Percentiles rank a stretch among this genome's conserved stretches.
Conservation (phyloP, 768 basidiomycete species). For the Pluteus cervinus region DNA sequence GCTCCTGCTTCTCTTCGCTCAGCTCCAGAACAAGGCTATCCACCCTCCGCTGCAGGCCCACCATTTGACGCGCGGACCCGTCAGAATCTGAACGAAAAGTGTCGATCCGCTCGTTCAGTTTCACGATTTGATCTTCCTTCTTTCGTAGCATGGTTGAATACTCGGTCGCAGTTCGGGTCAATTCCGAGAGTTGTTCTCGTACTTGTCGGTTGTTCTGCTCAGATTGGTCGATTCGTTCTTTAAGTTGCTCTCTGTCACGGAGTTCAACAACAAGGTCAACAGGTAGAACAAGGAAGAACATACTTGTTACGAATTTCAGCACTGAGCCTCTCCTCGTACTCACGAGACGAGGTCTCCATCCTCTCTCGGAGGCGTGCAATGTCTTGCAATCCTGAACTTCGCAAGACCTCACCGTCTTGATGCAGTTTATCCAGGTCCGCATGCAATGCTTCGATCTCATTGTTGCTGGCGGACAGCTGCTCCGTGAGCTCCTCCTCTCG, state of each 20-base stretch:
- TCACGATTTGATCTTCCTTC: slow-evolving; percentile 67
- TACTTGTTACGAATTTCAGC: slow-evolving; percentile 67
- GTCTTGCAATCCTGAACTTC: slow-evolving; percentile 63
- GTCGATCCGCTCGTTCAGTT: slow-evolving; percentile 48
- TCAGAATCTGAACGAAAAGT: slow-evolving; percentile 49
- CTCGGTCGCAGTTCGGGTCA: slow-evolving; percentile 72
- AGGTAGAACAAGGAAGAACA: slow-evolving; percentile 19
- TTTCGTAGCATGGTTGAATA: slow-evolving; percentile 70
- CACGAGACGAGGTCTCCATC: slow-evolving; percentile 54
- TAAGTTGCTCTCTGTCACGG: slow-evolving; percentile 53
- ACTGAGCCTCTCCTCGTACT: slow-evolving; percentile 68
- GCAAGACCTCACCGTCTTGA: slow-evolving; percentile 63
- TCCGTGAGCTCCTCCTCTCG: slow-evolving; percentile 61
- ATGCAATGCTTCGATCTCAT: slow-evolving; percentile 52
- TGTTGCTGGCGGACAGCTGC: slow-evolving; percentile 51
- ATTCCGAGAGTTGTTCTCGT: slow-evolving; percentile 72
- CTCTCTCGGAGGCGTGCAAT: slow-evolving; percentile 68
- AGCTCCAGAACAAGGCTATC: slow-evolving; percentile 61
- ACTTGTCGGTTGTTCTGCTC: slow-evolving; percentile 66
- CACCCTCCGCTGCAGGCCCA: slow-evolving; percentile 65
- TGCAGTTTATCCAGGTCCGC: slow-evolving; percentile 56
- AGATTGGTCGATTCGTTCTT: slow-evolving; percentile 50
- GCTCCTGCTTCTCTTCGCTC: slow-evolving; percentile 50
- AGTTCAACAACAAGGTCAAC: too few species aligned
- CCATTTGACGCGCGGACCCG: slow-evolving; percentile 50